These are phyloP conservation scores for Boletus sp. DNA, from an alignment of 768 basidiomycete species.

Conservation along the genomic window DNA sequence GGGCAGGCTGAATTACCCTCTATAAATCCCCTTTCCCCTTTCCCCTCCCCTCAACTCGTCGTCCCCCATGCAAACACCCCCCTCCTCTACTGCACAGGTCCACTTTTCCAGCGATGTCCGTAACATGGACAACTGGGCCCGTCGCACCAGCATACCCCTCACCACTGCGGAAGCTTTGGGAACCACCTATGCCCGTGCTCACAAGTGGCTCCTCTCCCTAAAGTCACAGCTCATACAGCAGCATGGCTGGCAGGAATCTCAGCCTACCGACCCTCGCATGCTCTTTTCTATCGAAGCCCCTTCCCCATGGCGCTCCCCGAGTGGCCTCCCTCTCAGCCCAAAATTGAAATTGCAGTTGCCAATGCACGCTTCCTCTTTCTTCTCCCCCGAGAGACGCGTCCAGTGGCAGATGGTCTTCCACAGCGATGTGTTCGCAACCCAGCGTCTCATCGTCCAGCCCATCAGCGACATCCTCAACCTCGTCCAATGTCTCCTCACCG, in stretches of 20 bases:
- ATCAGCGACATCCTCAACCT: conserved; percentile 69
- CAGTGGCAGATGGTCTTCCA: conserved; percentile 93
- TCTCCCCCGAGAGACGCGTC: conserved; percentile 77
- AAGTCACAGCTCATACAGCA: conserved; percentile 62
- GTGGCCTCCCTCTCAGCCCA: conserved; percentile 75
- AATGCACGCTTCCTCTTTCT: conserved; percentile 79
- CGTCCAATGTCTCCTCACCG: conserved; percentile 71
- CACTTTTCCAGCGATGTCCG: conserved; percentile 77
- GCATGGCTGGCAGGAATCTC: conserved; percentile 66
- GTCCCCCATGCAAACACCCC: conserved; percentile 31
- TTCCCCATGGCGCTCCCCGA: conserved; percentile 74
- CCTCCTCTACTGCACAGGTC: conserved; percentile 53
- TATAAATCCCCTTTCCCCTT: conserved; percentile 24
- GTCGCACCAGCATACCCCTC: conserved; percentile 74
- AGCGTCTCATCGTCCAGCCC: conserved; percentile 64
- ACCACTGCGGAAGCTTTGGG: conserved; percentile 82
- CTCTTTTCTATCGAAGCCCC: conserved; percentile 78
- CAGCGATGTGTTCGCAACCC: conserved; percentile 69
- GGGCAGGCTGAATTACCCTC: conserved; percentile 22
- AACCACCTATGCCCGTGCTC: conserved; percentile 76
- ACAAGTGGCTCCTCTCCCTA: conserved; percentile 69
- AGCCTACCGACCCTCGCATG: conserved; percentile 62
- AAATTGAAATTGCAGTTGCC: conserved; percentile 72
- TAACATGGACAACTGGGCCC: conserved; percentile 83
- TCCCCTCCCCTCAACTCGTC: neutral